Evolutionary conservation across 1,284 basidiomycete species (phyloP), one percentile per base, ranked within the genome.

Genomic region (Ceratobasidium sp.): DNA sequence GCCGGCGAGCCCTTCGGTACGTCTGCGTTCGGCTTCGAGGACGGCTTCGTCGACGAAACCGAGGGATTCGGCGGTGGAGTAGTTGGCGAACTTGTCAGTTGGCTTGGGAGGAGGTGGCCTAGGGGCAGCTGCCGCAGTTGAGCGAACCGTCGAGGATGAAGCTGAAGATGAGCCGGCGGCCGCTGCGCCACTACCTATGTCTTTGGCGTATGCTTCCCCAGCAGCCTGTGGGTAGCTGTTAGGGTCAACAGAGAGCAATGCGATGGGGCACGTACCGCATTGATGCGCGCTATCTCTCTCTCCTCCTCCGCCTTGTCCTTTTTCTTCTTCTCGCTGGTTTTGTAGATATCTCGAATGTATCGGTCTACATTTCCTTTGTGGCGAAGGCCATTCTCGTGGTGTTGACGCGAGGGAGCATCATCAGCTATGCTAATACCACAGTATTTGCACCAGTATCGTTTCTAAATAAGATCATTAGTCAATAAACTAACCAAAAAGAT

Each of bases 281-380:
- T 93, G 70, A 99, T 90, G 68, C 88, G 82, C 13, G 83, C 88
- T 85, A 98, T 93, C 77, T 97, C 93, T 72, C 87, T 82, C 74
- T 87, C 90, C 80, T 96, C 94, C 75, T 94, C 90, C 67, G 91
- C 92, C 54, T 84, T 83, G 74, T 97, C 95, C 78, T 90, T 88
- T 81, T 93, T 92, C 67, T 87, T 86, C 80, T 90, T 89, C 80
- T 95, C 93, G 3, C 94, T 91, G n/a, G 87, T 82, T 81, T 96
- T 96, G 85, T 99, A 99, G 32, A 98, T 85, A 47, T 91, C 87
- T 47, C 93, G 85, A 64, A 99, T 92, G 78, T 91, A 96, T 8
- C 95, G 85, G 76, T 98, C 95, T 72, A 93, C 88, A 78, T 93
- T 97, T 55, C 94, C 94, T 77, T 97, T 93, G 82, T 99, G 97